Base-by-base conservation (phyloP, 1,139 yeast genomes). In the Nakaseomyces bracarensis region DNA sequence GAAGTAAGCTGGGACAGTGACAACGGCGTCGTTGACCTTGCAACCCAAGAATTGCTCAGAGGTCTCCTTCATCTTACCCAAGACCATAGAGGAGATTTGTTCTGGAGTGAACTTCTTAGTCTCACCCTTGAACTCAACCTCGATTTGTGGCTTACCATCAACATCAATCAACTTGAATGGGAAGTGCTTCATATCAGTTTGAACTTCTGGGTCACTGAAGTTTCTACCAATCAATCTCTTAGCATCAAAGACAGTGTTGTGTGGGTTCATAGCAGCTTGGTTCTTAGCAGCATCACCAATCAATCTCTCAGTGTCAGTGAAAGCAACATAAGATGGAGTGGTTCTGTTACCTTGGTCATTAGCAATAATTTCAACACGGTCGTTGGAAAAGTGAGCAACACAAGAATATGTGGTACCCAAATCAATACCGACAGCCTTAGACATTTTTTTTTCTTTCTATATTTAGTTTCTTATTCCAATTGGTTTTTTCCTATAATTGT, bases 331-430 rank as follows among this genome's bases (percentile, higher is more conserved):
- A 56, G 96, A 89, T 65, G 97, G 97, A 58, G 97, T 89, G 66
- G 89, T 93, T 79, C 97, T 87, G 91, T 87, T 87, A 82, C 97
- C 97, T 80, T 89, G 96, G 71, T 89, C 96, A 75, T 89, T 89
- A 70, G 96, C 96, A 71, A 89, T 87, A 70, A 89, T 89, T 71
- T 87, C 96, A 60, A 80, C 82, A 68, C 89, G 72, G 74, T 86
- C 82, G 73, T 85, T 76, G 69, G 93, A 73, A 71, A 85, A 75
- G 82, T 84, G 68, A 65, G 96, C 96, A 60, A 87, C 97, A 82
- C 96, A 87, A 54, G 96, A 87, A 84, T 89, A 85, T 60, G 95
- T 85, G 65, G 96, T 87, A 80, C 97, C 97, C 52, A 60, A 60
- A 58, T 60, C 64, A 49, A 60, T 60, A 59, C 64, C 64, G 46